Base-by-base conservation (phyloP, 192 early-diverging fungal genomes). In the Coemansia sp. region DNA sequence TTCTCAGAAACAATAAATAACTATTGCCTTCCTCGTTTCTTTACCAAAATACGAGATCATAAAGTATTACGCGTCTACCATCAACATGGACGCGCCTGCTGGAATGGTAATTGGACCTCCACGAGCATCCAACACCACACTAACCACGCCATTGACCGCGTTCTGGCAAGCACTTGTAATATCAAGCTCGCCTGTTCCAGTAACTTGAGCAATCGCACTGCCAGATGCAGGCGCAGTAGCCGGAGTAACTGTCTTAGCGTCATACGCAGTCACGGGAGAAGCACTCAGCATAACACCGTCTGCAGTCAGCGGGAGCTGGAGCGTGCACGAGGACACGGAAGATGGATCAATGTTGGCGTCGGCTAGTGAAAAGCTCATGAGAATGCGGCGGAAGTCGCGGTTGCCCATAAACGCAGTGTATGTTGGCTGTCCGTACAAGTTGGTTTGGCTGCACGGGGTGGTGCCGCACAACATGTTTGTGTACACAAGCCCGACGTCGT, bases 371-470 rank as follows among this genome's bases (percentile, higher is more conserved):
- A 70, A 76, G 50, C 73, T 54, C 73, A 76, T 70, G 23, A 76
- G 64, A 12, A 76, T 70, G 12, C 67, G 67, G 21, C 67, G 50
- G 21, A 64, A 61, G 37, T 76, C 67, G 6, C 58, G 50, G 64
- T 76, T 76, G 12, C 73, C 73, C 29, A 59, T 8, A 39, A 52
- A 76, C 3, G 73, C 67, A 3, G 50, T 76, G 51, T 76, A 76
- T 11, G 49, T 37, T 12, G 55, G 17, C 60, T 43, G 43, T 3
- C 68, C 68, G 23, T 47, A 51, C 15, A 76, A 29, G 38, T 76
- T 76, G 60, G 73, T 61, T 4, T 52, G 19, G 15, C 39, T 37
- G 62, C 73, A 76, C 1, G 52, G 38, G 32, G 38, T 63, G 1
- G 43, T 32, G 5, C 68, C 68, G 29, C 73, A 76, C 27, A 49